Evolutionary conservation across 2,329 filamentous ascomycete species (phyloP), one percentile per base, ranked within the genome.

Genomic region (Fusarium hostae): DNA sequence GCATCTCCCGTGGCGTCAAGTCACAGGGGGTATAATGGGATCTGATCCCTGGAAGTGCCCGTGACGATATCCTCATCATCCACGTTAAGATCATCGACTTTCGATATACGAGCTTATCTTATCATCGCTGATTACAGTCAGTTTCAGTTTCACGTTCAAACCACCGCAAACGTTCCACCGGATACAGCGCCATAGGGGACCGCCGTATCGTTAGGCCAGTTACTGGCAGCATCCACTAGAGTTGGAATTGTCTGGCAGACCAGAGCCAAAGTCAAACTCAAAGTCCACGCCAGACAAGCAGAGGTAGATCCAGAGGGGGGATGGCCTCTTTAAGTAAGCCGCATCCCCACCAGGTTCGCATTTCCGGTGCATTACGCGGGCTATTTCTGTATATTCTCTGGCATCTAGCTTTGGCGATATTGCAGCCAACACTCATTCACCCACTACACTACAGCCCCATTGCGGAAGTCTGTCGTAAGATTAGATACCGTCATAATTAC

Each of bases 241-340:
- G 56, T 51, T 77, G 70, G 73, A 63, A 73, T 63, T 58, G 51
- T 50, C 50, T 62, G 60, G 47, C 62, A 68, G 59, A 69, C 54
- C 43, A 55, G 51, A 47, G 43, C 50, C 67, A 48, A 32, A 18
- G 6, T 20, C 43, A 30, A 55, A 51, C 30, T 16, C 55, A 43
- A 66, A 66, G 26, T 18, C 39, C n/a, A 35, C 45, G 44, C 56
- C 45, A 54, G 39, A 59, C 15, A 50, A 28, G n/a, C 45, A 56
- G 30, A 59, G 30, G 20, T 40, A 64, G 30, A 65, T 45, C 35
- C 39, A 61, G 43, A 65, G 56, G 44, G 51, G 72, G 70, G 50
- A 79, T 79, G 78, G 55, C 71, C 64, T 76, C 77, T 51, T 76
- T 79, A 60, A 79, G 77, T 79, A 78, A 78, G 77, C 71, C 37